Percentiles rank a stretch among this genome's conserved stretches.
phyloP scores from a whole-genome alignment of 2,329 filamentous ascomycete genomes.

The Cryoendolithus antarcticus region DNA sequence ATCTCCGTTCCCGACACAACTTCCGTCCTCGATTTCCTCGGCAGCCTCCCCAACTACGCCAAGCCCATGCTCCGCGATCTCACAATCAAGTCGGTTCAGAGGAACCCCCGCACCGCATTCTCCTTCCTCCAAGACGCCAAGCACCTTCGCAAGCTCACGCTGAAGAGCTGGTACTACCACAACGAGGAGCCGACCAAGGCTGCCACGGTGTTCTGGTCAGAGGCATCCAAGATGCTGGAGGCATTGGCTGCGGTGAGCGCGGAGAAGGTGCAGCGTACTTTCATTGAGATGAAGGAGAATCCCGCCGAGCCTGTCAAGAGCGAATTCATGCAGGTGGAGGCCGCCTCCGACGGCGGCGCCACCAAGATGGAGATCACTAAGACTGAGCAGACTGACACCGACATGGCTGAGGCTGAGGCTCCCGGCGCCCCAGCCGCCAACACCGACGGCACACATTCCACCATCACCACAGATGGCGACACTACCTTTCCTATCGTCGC shows the following conservation, averaged over 20 bases:
- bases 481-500: no score
- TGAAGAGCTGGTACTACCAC: conserved; percentile 17
- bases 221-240: conserved; percentile 3
- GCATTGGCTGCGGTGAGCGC: neutral
- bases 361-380: neutral
- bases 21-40: conserved; percentile 22
- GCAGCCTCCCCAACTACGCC: conserved; percentile 7
- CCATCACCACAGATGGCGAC: no score
- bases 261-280: conserved; percentile 3
- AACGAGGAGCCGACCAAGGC: conserved; percentile 21
- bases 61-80: no score
- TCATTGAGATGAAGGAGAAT: neutral
- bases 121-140: conserved; percentile 20
- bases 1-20: conserved; percentile 23
- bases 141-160: conserved; percentile 17
- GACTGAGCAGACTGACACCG: no score
- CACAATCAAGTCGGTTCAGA: conserved; percentile 15
- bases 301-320: no score
- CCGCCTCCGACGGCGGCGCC: neutral
- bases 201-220: conserved; percentile 18
- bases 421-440: no score
- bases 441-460: no score
- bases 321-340: neutral
- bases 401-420: no score
- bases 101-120: conserved; percentile 20